phyloP scores from a whole-genome alignment of 768 basidiomycete genomes.

The Tulasnella sp. region DNA sequence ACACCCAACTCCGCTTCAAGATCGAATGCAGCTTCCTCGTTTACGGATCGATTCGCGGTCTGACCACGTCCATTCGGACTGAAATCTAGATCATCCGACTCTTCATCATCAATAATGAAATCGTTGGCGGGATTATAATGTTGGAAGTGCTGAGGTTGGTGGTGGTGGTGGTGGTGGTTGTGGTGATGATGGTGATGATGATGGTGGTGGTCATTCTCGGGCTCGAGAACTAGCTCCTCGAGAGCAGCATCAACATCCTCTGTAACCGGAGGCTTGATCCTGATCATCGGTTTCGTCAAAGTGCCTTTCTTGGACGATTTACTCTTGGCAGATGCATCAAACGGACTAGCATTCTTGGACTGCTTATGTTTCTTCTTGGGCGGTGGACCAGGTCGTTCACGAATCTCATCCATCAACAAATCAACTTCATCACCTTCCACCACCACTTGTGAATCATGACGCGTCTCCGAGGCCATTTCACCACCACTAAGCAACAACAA shows the following conservation, averaged over 20 bases:
- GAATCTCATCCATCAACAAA: too few species aligned
- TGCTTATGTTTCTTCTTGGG: constrained; percentile 8
- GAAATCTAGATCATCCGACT: too few species aligned
- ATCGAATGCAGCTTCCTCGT: constrained; percentile 14
- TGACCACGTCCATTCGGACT: too few species aligned
- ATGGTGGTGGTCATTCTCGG: constrained; percentile 4
- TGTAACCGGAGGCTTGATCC: not conserved
- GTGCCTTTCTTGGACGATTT: too few species aligned
- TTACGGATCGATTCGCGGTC: too few species aligned
- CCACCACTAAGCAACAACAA: too few species aligned
- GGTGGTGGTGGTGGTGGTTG: not conserved
- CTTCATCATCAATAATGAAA: constrained; percentile 21
- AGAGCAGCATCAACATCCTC: constrained; percentile 7
- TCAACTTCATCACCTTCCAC: too few species aligned
- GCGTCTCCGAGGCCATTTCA: too few species aligned
- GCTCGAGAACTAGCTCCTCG: constrained; percentile 8
- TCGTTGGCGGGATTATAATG: not conserved
- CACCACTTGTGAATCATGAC: too few species aligned
- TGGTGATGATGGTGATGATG: not conserved
- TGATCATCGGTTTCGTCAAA: too few species aligned
- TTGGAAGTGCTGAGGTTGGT: too few species aligned
- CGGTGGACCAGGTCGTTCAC: too few species aligned
- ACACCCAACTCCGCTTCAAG: constrained; percentile 14
- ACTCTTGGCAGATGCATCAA: not conserved
- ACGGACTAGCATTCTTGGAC: constrained; percentile 1